Evolutionary conservation across 2,329 filamentous ascomycete species (phyloP), one percentile per base, ranked within the genome.

Genomic region (Aspergillus intermedius): DNA sequence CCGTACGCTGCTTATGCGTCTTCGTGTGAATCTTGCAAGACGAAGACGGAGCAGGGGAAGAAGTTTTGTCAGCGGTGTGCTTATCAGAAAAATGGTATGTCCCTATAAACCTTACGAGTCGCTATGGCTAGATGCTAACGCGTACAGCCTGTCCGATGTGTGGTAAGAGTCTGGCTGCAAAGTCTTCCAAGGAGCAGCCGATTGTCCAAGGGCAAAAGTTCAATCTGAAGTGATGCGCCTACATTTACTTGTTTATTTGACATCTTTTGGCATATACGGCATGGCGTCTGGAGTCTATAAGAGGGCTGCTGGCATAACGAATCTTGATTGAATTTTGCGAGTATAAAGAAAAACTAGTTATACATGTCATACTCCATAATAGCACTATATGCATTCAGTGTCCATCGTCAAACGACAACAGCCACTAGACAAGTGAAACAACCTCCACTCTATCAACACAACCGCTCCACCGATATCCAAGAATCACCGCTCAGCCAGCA

Each of bases 401-500:
- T 30, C n/a, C 39, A 42, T 32, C 30, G 12, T 23, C 35, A 8
- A 19, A 47, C 46, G 22, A 13, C 4, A 50, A 42, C 22, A 35
- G 34, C n/a, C 34, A 17, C n/a, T n/a, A 35, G 34, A 17, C n/a
- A 35, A 35, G 34, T 35, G 13, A 35, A 35, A 35, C 15, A 35
- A 17, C 7, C 10, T 28, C 45, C 39, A 28, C 39, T 50, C 49
- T 54, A 55, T 50, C 48, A 44, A 44, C 49, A 55, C 49, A 57
- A 51, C 41, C 28, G 30, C 12, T 42, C 17, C 35, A 19, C 4
- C 35, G 22, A 44, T 34, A 46, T 47, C 47, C 28, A 39, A 28
- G 44, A 32, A n/a, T 56, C 78, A 95, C 74, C 88, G 79, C 60
- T 88, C 83, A 19, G 83, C 80, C 72, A 97, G 78, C 85, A 95